Base-by-base conservation (phyloP, 169 alveolate genomes). In the Plasmodium malariae region DNA sequence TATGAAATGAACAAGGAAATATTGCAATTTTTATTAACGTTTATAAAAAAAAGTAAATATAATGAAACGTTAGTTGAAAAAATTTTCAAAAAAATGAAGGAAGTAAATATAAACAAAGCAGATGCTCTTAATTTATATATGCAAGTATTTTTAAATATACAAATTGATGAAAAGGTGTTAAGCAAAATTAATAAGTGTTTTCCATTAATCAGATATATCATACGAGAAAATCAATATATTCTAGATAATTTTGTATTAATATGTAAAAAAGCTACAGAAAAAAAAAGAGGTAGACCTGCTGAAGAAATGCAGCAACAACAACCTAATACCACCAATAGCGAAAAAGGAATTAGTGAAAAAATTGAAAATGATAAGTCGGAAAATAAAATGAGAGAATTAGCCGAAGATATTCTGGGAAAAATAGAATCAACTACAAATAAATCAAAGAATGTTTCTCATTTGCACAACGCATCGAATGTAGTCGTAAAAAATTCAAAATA, bases 41-140 rank as follows among this genome's bases (percentile, higher is more conserved):
- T 83, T 83, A 67, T 83, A 17, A 83, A 83, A 55, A 83, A 83
- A 57, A 83, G 91, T 69, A 83, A 83, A 83, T 83, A 83, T 69
- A 68, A 65, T 30, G 91, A 83, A 83, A 68, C 91, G 37, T 57
- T 83, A 24, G 80, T 69, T 0, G 91, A 83, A 59, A 83, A 83
- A n/a, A 67, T 83, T 55, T 68, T 83, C 26, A 83, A 69, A 83
- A 83, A 83, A 69, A 83, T 83, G 91, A 69, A 65, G 54, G 86
- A 83, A 83, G 72, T 69, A 4, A 69, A 83, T 32, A 68, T 83
- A 36, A 65, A 83, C 32, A 83, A 69, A 12, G 34, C 86, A 9
- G 91, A 83, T 19, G 85, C 71, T 30, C 51, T 83, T 24, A 48
- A 83, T 32, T 59, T 83, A 40, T 83, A 83, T 60, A 68, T 69